Base-by-base conservation (phyloP, 176 grass and related monocot species). In the Olyra latifolia region DNA sequence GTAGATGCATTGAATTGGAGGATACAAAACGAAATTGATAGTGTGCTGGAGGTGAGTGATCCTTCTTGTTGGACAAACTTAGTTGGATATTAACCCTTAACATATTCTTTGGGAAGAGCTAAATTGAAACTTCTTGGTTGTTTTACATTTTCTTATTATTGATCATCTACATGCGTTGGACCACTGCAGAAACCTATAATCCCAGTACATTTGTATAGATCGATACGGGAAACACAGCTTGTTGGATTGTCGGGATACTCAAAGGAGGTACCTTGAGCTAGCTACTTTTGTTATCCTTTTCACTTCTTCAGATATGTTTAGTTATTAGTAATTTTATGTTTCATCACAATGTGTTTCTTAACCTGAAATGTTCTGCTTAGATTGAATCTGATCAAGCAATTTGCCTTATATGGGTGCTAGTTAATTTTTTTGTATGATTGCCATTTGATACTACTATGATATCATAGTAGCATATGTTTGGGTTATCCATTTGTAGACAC, bases 1-100 rank as follows among this genome's bases (percentile, higher is more conserved):
- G 75, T 86, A 22, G 89, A 94, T 88, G 94, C 79, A 80, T 88
- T 97, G 90, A 82, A 92, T 82, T 97, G 94, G 94, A 94, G 94
- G 73, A 87, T 97, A 79, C 84, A 94, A 77, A 92, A 94, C 84
- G 72, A 87, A 76, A 97, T 97, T 9, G 94, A 97, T 75, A 80
- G 74, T 69, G 85, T 94, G 83, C 69, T 97, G 20, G 80, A 88
- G 67, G 94, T 97, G 80, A 88, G 91, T 58, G 74, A 62, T 39
- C 19, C 11, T 85, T 53, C 32, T 63, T 29, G 39, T 77, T 5
- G 13, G 71, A 49, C 47, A 77, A 46, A 0, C 63, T 81, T 82
- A 65, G 38, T 81, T 82, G 72, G 38, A 6, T 77, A 16, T 66
- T 49, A 38, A 50, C 32, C 17, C 53, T 71, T 39, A 39, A 74